Conservation (phyloP, 2,329 filamentous ascomycete species). For the Zymoseptoria crescenta region DNA sequence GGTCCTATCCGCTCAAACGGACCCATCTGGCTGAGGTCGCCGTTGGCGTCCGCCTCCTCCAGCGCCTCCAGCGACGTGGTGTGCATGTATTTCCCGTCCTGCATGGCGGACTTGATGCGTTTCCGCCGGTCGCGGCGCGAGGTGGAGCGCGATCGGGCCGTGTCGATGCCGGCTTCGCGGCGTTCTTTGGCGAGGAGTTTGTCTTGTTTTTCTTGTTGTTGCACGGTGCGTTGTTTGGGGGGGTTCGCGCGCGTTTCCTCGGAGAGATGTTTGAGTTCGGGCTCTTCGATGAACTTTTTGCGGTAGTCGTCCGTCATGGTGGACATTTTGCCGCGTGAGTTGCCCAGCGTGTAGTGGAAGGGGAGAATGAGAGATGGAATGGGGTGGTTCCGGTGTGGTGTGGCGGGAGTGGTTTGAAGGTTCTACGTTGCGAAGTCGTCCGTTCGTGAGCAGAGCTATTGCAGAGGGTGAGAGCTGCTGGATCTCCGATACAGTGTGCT, state of each 20-base stretch:
- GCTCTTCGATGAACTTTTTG: constrained; percentile 20
- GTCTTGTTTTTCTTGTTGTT: constrained; percentile 41
- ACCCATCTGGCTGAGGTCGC: constrained; percentile 41
- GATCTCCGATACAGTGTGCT: neutral
- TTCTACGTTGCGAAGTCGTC: neutral
- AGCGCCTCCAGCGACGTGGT: constrained; percentile 42
- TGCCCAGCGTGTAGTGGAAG: neutral
- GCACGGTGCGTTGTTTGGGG: constrained; percentile 33
- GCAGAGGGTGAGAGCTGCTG: neutral
- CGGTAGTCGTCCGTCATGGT: constrained; percentile 15
- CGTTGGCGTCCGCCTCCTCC: constrained; percentile 46
- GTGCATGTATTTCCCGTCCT: constrained; percentile 46
- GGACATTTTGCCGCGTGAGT: constrained; percentile 5
- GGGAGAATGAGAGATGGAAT: neutral
- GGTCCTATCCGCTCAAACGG: constrained; percentile 50
- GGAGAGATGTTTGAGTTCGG: constrained; percentile 19
- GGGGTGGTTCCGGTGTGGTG: neutral
- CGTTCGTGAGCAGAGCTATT: neutral
- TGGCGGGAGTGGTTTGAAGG: neutral
- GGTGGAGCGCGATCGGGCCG: constrained; percentile 39
- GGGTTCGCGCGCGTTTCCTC: constrained; percentile 20
- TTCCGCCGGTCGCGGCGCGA: constrained; percentile 42
- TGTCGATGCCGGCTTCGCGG: constrained; percentile 30
- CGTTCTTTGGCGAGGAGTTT: constrained; percentile 29
- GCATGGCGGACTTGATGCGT: constrained; percentile 38